Evolutionary conservation across 768 basidiomycete genomes (phyloP), one percentile per base, ranked within the genome.

Genomic region (Rhodotorula taiwanensis): DNA sequence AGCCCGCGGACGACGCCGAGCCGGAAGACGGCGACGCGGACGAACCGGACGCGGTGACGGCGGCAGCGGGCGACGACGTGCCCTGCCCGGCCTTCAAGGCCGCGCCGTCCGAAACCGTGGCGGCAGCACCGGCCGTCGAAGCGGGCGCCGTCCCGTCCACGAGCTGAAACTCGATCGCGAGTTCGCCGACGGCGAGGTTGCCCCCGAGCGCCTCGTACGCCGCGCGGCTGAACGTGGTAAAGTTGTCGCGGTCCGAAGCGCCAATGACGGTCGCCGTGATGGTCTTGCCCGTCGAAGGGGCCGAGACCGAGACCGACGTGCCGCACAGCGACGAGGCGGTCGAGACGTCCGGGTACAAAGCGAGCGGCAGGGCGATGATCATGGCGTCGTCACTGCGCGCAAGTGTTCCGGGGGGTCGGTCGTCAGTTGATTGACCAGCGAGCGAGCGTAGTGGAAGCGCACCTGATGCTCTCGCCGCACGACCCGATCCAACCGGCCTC

Each of bases 161-260:
- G 53, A 67, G 58, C 34, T 49, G 36, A 49, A 62, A 62, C 14
- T 57, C 44, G 53, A 67, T 45, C 4, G 48, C 53, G 45, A 64
- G 48, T 49, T 55, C 52, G 43, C 63, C 63, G 21, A 42, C 48
- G 27, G 51, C 58, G 53, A 59, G 58, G 50, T 53, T 34, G 23
- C 52, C 63, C 36, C 55, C 52, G 58, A 59, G 63, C 23, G 63
- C 57, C 16, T 31, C 9, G 41, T 36, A 59, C 14, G 54, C 60
- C 13, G 49, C 54, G 25, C 36, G 33, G 15, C 48, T 45, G 48
- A 62, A 55, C 25, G 54, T 55, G 28, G 60, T 62, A 33, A n/a
- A 61, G 53, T 55, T 48, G 36, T 48, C 60, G 25, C 60, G 53
- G 31, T 62, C 36, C 8, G 48, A 51, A 18, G 60, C 60, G 45